Evolutionary conservation across 495 filamentous ascomycete species (phyloP).

Genomic region (Astrothelium macrocarpum): DNA sequence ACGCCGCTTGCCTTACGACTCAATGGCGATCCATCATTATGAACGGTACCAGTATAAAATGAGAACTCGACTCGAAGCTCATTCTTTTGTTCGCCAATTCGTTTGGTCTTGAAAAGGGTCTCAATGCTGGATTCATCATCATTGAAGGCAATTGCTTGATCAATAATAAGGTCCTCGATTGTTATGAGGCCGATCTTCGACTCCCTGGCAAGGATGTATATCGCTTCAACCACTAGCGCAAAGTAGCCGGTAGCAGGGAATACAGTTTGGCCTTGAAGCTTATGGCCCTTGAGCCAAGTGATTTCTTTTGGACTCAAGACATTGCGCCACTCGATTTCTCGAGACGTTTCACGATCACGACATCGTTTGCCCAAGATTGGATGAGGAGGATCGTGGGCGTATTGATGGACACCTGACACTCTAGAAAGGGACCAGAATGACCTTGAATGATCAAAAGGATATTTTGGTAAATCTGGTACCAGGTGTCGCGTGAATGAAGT

Average conservation of each 20-base stretch:
- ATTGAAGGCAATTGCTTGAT: background rate
- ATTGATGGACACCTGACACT: background rate
- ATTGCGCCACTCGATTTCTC: background rate
- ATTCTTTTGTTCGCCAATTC: background rate
- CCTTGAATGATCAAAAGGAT: background rate
- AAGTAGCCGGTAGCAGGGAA: slow-evolving; percentile 38
- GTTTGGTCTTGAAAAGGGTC: background rate
- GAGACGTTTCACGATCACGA: background rate
- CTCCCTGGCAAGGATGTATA: background rate
- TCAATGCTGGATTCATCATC: background rate
- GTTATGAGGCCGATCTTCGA: background rate
- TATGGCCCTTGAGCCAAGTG: slow-evolving; percentile 38
- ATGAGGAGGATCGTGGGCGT: background rate
- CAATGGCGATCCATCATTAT: background rate
- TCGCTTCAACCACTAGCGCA: slow-evolving; percentile 35
- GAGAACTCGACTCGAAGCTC: background rate
- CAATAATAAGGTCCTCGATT: background rate
- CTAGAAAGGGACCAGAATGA: background rate
- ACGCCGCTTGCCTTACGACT: background rate
- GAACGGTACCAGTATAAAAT: background rate
- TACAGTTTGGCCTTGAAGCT: slow-evolving; percentile 30
- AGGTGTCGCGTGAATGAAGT: background rate
- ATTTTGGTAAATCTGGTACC: background rate
- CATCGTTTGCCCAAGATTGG: background rate
- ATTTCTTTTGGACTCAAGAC: slow-evolving; percentile 21